phyloP scores from a whole-genome alignment of 2,329 filamentous ascomycete species.

The Ophiostoma angusticollis region DNA sequence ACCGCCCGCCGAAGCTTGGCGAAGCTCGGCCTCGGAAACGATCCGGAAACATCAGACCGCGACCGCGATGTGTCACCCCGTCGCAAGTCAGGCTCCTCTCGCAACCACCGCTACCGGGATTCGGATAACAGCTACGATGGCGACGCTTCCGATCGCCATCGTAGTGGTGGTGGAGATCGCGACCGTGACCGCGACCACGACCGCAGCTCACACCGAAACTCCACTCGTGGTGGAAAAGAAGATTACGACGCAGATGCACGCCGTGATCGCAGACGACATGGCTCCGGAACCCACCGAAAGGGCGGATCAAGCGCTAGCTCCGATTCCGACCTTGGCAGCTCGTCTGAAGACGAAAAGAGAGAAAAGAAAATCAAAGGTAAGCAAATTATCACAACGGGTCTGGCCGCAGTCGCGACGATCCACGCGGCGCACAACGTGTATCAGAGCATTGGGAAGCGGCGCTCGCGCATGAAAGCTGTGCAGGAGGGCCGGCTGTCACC shows the following conservation, averaged over 20 bases:
- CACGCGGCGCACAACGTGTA: constrained; percentile 48
- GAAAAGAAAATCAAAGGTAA: constrained; percentile 49
- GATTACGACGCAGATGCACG: constrained; percentile 36
- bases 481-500: constrained; percentile 38
- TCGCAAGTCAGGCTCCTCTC: constrained; percentile 14
- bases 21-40: constrained; percentile 46
- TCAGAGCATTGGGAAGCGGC: constrained; percentile 44
- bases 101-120: constrained; percentile 17
- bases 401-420: constrained; percentile 46
- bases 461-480: constrained; percentile 39
- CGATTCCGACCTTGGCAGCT: constrained; percentile 44
- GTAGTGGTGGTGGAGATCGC: constrained; percentile 18
- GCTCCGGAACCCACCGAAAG: constrained; percentile 24
- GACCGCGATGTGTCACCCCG: constrained; percentile 23
- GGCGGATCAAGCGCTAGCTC: constrained; percentile 34
- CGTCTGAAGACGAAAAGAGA: constrained; percentile 41
- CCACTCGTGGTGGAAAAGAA: constrained; percentile 24
- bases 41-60: constrained; percentile 24
- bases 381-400: constrained; percentile 43
- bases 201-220: constrained; percentile 20
- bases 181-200: constrained; percentile 23
- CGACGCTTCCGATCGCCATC: constrained; percentile 20
- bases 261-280: constrained; percentile 24
- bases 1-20: constrained; percentile 47
- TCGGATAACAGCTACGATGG: constrained; percentile 32